These are phyloP conservation scores for Suillus americanus DNA, from an alignment of 768 basidiomycete species.

Conservation along the genomic window DNA sequence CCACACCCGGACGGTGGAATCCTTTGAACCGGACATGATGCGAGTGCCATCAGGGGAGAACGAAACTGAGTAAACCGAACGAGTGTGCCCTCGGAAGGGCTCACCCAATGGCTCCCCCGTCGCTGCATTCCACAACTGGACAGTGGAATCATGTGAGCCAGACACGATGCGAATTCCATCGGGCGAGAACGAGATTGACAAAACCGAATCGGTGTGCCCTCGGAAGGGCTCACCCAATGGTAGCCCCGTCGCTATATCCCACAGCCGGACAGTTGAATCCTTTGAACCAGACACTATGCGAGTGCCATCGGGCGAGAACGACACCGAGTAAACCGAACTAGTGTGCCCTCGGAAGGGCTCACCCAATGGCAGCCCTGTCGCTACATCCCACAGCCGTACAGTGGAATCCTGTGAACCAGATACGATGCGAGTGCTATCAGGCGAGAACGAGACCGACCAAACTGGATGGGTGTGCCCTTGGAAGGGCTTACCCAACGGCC, in stretches of 20 bases:
- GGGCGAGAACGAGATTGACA: neutral
- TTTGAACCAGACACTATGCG: neutral
- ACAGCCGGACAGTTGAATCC: slow-evolving; percentile 11
- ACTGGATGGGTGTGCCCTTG: neutral
- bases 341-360: neutral
- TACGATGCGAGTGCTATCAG: slow-evolving; percentile 3
- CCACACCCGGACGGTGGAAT: neutral
- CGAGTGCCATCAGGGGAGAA: neutral
- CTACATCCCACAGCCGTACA: slow-evolving; percentile 12
- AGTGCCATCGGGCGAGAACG: neutral
- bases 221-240: slow-evolving; percentile 10
- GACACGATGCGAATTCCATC: neutral
- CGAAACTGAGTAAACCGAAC: neutral
- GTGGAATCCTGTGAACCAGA: neutral
- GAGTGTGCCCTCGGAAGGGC: neutral
- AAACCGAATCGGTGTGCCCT: neutral
- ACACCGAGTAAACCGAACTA: neutral
- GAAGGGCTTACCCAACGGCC: neutral
- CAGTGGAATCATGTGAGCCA: neutral
- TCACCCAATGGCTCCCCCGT: neutral
- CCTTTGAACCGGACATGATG: neutral
- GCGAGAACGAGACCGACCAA: neutral
- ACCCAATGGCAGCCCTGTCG: slow-evolving; percentile 16
- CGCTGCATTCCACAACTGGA: neutral
- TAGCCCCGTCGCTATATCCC: slow-evolving; percentile 16